Percentiles rank a stretch among this genome's conserved stretches.
These are phyloP conservation scores for Catharanthus roseus DNA, from an alignment of 257 asterid species.

Conservation along the genomic window DNA sequence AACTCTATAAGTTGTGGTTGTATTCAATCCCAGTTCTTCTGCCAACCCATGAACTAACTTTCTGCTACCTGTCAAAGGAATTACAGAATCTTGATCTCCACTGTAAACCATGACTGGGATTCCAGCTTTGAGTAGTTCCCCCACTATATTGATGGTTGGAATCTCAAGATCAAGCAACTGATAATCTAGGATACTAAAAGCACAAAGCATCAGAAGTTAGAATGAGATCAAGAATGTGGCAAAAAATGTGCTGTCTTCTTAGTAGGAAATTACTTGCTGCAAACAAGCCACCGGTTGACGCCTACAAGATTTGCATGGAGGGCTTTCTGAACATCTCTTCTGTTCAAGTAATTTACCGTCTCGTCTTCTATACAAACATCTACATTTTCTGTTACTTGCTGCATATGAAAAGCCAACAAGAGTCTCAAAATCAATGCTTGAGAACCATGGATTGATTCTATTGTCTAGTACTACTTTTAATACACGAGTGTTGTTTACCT, in stretches of 20 bases:
- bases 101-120: slow-evolving; percentile 64
- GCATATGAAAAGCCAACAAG: slow-evolving; percentile 8
- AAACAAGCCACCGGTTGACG: slow-evolving; percentile 57
- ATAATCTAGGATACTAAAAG: slow-evolving; percentile 58
- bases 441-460: no score
- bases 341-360: slow-evolving; percentile 61
- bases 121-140: slow-evolving; percentile 50
- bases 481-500: no score
- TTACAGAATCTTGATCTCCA: slow-evolving; percentile 87
- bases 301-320: slow-evolving; percentile 75
- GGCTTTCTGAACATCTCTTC: slow-evolving; percentile 58
- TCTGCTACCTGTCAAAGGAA: slow-evolving; percentile 75
- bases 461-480: no score
- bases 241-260: background rate
- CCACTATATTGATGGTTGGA: slow-evolving; percentile 59
- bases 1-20: slow-evolving; percentile 58
- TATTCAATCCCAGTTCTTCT: slow-evolving; percentile 30
- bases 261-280: slow-evolving; percentile 54
- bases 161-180: slow-evolving; percentile 65
- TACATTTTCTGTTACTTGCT: slow-evolving; percentile 53
- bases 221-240: background rate
- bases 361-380: slow-evolving; percentile 82
- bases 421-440: background rate
- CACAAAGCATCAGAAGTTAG: no score
- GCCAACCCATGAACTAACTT: slow-evolving; percentile 56